Percentiles rank a stretch among this genome's conserved stretches.
Evolutionary conservation across 345 rosid species (phyloP).

Genomic region (Physaria fendleri): DNA sequence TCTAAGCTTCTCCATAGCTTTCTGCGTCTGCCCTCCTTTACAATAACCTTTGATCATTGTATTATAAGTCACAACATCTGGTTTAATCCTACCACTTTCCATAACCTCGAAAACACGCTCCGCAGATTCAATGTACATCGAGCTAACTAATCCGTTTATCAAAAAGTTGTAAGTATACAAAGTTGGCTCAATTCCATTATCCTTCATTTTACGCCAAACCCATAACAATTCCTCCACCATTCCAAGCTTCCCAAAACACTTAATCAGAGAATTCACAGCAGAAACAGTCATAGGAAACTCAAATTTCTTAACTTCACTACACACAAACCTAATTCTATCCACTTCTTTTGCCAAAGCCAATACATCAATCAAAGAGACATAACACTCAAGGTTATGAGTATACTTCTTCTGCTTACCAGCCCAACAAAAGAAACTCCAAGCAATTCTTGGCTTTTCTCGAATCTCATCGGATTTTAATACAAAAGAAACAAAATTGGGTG

Average conservation of each 20-base stretch:
- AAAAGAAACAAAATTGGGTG: conserved; percentile 63
- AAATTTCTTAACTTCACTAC: conserved; percentile 35
- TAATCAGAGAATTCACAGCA: conserved; percentile 58
- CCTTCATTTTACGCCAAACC: conserved; percentile 90
- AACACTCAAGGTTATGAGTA: conserved; percentile 60
- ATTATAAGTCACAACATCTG: conserved; percentile 68
- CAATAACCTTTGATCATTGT: conserved; percentile 86
- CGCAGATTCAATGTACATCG: conserved; percentile 64
- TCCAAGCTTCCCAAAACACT: conserved; percentile 71
- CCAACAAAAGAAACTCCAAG: conserved; percentile 65
- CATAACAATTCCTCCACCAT: conserved; percentile 91
- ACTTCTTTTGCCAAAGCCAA: conserved; percentile 42
- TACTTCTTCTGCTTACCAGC: conserved; percentile 72
- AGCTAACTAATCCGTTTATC: conserved; percentile 67
- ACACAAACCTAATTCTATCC: conserved; percentile 43
- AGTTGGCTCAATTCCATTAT: conserved; percentile 73
- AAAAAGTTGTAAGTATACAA: conserved; percentile 67
- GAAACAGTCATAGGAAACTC: conserved; percentile 50
- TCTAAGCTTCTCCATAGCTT: conserved; percentile 55
- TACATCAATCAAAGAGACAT: conserved; percentile 55
- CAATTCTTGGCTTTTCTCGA: conserved; percentile 37
- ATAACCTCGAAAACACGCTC: conserved; percentile 70
- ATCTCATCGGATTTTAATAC: conserved; percentile 47
- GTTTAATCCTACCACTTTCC: conserved; percentile 60
- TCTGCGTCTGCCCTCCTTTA: conserved; percentile 56